A percentile compares a stretch with the other conserved stretches of the same genome.
Conservation (phyloP, 805 yeast species). For the Clavispora asparagi region DNA sequence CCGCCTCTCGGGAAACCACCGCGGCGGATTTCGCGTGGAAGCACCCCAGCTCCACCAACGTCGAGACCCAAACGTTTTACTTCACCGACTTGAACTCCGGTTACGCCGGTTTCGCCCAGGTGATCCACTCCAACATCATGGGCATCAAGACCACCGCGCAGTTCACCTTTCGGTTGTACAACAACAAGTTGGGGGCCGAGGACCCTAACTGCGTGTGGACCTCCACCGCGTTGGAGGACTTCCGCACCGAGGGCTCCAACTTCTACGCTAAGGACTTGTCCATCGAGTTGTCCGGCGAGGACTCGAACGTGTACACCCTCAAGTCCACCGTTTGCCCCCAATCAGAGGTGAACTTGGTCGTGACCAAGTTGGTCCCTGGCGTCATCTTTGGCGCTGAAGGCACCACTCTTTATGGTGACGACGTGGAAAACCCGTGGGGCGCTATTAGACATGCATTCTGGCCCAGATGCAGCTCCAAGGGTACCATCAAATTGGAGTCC, state of each 20-base stretch:
- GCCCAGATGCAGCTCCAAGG: constrained; percentile 80
- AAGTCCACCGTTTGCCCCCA: constrained; percentile 64
- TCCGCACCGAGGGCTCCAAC: constrained; percentile 64
- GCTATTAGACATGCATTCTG: constrained; percentile 93
- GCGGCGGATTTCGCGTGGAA: constrained; percentile 72
- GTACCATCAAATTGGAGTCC: constrained; percentile 50
- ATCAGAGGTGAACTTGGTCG: constrained; percentile 62
- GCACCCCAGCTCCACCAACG: constrained; percentile 76
- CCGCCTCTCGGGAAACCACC: constrained; percentile 49
- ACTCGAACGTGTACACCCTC: constrained; percentile 41
- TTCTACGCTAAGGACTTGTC: constrained; percentile 74
- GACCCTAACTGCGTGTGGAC: constrained; percentile 69
- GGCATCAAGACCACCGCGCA: constrained; percentile 89
- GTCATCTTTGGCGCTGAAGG: constrained; percentile 91
- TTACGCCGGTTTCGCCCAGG: constrained; percentile 82
- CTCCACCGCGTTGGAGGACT: constrained; percentile 81
- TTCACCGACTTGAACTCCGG: constrained; percentile 61
- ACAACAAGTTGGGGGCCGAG: constrained; percentile 38
- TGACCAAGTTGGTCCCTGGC: constrained; percentile 65
- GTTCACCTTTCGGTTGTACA: constrained; percentile 80
- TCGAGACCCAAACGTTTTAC: constrained; percentile 93
- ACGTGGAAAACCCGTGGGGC: constrained; percentile 88
- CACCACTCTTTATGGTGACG: constrained; percentile 79
- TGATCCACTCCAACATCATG: constrained; percentile 87
- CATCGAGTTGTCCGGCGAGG: constrained; percentile 54